These are phyloP conservation scores for Puccinia horiana DNA, from an alignment of 1,284 basidiomycete species.

Conservation along the genomic window DNA sequence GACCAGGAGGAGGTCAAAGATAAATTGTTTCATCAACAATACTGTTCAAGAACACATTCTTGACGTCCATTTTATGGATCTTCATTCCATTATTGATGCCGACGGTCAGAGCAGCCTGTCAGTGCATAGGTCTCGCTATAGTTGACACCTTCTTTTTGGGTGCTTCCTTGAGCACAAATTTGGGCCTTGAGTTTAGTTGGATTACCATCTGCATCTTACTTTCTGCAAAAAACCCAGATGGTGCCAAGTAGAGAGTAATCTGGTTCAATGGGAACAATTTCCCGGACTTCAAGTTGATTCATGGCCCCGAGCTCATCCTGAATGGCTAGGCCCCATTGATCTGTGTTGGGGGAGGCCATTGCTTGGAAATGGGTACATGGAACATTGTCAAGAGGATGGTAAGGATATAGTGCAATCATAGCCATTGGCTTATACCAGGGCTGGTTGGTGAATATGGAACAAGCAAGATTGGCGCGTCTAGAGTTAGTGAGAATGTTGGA, in stretches of 20 bases:
- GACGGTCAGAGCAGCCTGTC: slow-evolving; percentile 59
- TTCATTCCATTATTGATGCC: slow-evolving; percentile 58
- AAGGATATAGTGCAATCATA: neutral
- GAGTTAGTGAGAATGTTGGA: neutral
- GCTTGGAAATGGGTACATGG: neutral
- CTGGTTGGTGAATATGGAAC: neutral
- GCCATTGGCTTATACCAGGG: neutral
- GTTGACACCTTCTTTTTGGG: slow-evolving; percentile 61
- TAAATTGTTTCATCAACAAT: slow-evolving; percentile 61
- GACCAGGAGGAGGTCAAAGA: slow-evolving; percentile 57
- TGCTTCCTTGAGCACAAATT: slow-evolving; percentile 62
- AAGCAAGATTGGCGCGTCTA: neutral
- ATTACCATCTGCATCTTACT: slow-evolving; percentile 58
- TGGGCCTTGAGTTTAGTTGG: slow-evolving; percentile 59
- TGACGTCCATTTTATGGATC: slow-evolving; percentile 61
- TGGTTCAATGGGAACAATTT: neutral
- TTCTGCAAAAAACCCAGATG: slow-evolving; percentile 60
- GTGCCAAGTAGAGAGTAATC: slow-evolving; percentile 53
- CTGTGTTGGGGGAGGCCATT: neutral
- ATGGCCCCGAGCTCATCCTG: neutral
- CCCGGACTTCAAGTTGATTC: neutral
- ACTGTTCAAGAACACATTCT: slow-evolving; percentile 61
- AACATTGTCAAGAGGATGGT: neutral
- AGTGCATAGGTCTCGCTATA: slow-evolving; percentile 62
- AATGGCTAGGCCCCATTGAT: neutral